Conservation (phyloP, 352 stramenopile genomes). For the Globisporangium middletonii region DNA sequence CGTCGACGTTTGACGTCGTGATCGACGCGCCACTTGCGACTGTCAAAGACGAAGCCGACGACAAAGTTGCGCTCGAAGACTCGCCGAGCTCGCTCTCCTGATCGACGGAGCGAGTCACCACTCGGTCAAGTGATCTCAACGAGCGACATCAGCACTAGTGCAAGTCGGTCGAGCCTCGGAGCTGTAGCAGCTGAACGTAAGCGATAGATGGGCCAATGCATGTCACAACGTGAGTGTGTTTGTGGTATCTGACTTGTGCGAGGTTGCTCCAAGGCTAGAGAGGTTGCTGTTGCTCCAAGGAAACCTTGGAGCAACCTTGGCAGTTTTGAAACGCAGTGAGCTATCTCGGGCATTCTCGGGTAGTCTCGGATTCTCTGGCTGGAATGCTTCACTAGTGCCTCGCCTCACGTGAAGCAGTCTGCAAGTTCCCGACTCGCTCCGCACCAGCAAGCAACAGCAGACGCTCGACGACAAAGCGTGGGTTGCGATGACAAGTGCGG, state of each 20-base stretch:
- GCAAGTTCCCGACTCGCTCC: neutral
- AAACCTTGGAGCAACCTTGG: no score
- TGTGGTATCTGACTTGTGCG: no score
- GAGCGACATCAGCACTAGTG: no score
- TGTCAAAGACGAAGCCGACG: neutral
- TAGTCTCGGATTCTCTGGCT: neutral
- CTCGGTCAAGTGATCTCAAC: no score
- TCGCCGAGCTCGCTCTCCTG: neutral
- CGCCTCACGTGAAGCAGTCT: neutral
- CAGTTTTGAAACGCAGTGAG: no score
- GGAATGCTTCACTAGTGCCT: neutral
- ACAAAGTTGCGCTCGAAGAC: neutral
- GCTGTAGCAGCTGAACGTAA: no score
- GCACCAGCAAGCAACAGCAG: neutral
- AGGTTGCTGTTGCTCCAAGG: no score
- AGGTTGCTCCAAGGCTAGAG: no score
- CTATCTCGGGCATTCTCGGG: no score
- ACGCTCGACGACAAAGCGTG: neutral
- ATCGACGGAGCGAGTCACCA: neutral
- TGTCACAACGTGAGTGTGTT: no score
- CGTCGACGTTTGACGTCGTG: constrained; percentile 46
- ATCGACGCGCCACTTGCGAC: neutral
- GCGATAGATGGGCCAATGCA: no score
- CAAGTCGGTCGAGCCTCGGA: no score
- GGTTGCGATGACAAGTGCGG: constrained; percentile 16